Evolutionary conservation across 1,284 basidiomycete genomes (phyloP).

Genomic region (Marasmius fiardii): DNA sequence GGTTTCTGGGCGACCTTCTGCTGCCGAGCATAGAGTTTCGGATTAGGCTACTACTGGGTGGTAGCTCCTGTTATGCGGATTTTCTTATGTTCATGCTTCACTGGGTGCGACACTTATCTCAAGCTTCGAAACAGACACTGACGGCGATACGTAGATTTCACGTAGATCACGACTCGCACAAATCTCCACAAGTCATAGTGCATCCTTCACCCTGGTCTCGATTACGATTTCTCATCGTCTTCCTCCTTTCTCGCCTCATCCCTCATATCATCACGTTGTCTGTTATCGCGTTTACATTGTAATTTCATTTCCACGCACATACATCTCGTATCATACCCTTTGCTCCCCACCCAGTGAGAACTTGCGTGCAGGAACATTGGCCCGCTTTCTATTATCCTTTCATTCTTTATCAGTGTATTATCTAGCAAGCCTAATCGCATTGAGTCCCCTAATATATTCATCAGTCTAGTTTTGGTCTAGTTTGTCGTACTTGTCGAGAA

Average conservation of each 20-base stretch:
- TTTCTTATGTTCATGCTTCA: neutral
- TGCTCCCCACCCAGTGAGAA: neutral
- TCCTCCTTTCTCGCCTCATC: neutral
- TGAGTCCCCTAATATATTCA: neutral
- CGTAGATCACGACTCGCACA: neutral
- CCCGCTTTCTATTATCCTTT: constrained; percentile 6
- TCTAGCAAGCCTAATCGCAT: constrained; percentile 11
- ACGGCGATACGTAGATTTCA: neutral
- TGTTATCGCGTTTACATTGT: neutral
- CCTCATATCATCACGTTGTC: constrained; percentile 1
- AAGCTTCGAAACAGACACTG: too few relatives aligned
- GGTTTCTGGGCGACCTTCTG: constrained; percentile 49
- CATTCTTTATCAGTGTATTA: constrained; percentile 20
- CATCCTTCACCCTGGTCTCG: neutral
- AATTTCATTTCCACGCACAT: neutral
- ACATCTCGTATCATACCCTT: constrained; percentile 1
- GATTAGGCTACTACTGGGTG: constrained; percentile 7
- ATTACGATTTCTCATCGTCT: neutral
- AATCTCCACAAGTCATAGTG: neutral
- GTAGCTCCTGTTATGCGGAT: constrained; percentile 5
- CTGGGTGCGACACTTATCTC: neutral
- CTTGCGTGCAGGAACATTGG: neutral
- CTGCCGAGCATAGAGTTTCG: constrained; percentile 36
- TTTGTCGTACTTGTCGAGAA: too few relatives aligned
- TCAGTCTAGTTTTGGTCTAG: too few relatives aligned